These are phyloP conservation scores for Podila horticola DNA, from an alignment of 192 early-diverging fungal genomes.

Conservation along the genomic window DNA sequence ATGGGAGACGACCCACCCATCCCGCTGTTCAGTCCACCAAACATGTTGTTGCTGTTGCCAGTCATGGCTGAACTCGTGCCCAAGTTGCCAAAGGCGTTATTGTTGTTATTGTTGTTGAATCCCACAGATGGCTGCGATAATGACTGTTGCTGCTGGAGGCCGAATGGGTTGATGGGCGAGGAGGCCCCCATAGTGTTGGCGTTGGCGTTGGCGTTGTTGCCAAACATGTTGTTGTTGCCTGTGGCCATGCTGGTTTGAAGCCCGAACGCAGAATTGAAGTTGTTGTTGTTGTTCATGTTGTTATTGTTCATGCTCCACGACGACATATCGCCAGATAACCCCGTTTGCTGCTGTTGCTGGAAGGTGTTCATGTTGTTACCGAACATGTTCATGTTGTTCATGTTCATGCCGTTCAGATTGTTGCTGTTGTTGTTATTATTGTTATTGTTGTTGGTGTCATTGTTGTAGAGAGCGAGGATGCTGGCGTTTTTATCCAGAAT, in stretches of 20 bases:
- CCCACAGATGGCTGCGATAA: not conserved
- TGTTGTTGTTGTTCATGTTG: conserved; percentile 24
- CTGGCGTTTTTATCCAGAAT: conserved; percentile 46
- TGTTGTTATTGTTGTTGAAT: conserved; percentile 12
- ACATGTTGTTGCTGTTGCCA: conserved; percentile 28
- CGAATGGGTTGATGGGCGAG: not conserved
- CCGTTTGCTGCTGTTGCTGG: conserved; percentile 14
- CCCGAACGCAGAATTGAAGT: conserved; percentile 29
- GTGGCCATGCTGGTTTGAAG: conserved; percentile 32
- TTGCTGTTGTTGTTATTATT: conserved; percentile 1
- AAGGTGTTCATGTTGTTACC: conserved; percentile 15
- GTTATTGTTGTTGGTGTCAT: conserved; percentile 1
- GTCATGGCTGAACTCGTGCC: conserved; percentile 7
- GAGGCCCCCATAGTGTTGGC: not conserved
- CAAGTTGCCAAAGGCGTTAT: conserved; percentile 12
- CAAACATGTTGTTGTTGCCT: conserved; percentile 31
- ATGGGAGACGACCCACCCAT: conserved; percentile 10
- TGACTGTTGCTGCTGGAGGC: not conserved
- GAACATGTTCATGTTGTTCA: conserved; percentile 22
- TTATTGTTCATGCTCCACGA: conserved; percentile 32
- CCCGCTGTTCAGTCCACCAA: conserved; percentile 7
- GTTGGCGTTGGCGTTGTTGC: conserved; percentile 10
- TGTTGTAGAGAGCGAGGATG: conserved; percentile 36
- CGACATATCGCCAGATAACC: conserved; percentile 27
- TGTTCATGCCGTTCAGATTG: conserved; percentile 8